These are phyloP conservation scores for Huiozyma sinensis DNA, from an alignment of 805 yeast species.

Conservation along the genomic window DNA sequence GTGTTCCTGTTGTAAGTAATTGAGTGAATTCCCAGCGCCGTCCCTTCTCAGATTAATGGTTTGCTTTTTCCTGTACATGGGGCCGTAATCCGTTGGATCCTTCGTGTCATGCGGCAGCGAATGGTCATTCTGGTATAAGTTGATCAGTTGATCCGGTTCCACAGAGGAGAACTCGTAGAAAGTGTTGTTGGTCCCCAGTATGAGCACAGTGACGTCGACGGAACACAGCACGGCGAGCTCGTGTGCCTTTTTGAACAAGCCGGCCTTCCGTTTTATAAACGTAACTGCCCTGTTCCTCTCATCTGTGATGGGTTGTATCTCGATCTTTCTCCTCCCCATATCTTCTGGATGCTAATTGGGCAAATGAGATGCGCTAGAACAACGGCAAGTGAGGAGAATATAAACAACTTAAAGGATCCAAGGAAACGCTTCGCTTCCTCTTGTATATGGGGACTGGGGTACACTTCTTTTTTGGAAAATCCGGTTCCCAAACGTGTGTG, in stretches of 20 bases:
- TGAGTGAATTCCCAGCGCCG: no score
- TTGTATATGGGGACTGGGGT: no score
- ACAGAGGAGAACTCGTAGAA: constrained; percentile 77
- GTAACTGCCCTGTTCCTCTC: constrained; percentile 66
- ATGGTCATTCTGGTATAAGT: constrained; percentile 28
- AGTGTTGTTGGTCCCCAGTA: constrained; percentile 71
- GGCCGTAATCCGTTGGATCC: constrained; percentile 57
- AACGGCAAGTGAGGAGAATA: no score
- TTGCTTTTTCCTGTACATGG: constrained; percentile 32
- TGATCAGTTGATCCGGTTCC: constrained; percentile 44
- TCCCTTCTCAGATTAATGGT: constrained; percentile 1
- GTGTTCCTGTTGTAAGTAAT: no score
- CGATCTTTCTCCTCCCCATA: constrained; percentile 97
- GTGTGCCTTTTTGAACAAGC: constrained; percentile 61
- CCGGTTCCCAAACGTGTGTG: no score
- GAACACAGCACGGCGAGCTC: constrained; percentile 77
- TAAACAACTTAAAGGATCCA: not conserved
- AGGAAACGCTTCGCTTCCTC: not conserved
- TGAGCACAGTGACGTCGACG: constrained; percentile 84
- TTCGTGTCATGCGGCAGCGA: constrained; percentile 44
- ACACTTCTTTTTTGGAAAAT: no score
- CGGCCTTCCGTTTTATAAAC: constrained; percentile 89
- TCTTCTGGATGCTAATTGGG: not conserved
- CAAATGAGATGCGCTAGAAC: no score
- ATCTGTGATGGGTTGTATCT: constrained; percentile 81